These are phyloP conservation scores for Saksenaea oblongispora DNA, from an alignment of 371 early-diverging fungal genomes.

Conservation along the genomic window DNA sequence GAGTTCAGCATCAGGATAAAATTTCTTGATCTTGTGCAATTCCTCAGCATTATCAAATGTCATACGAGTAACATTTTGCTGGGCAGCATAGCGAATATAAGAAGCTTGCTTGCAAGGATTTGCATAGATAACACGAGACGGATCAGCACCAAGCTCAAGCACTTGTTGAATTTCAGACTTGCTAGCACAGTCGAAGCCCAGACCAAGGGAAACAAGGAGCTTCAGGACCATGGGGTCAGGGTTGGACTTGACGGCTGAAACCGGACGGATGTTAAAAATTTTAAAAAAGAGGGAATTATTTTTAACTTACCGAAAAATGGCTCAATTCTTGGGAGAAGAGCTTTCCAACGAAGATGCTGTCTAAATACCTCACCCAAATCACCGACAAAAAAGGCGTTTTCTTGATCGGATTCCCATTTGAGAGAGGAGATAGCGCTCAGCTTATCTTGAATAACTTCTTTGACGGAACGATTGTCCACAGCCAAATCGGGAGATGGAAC, in stretches of 20 bases:
- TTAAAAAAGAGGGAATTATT: background rate
- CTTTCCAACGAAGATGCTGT: conserved; percentile 84
- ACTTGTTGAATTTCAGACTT: conserved; percentile 86
- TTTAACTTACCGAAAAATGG: conserved; percentile 87
- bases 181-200: conserved; percentile 95
- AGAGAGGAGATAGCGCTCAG: conserved; percentile 41
- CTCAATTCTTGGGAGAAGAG: conserved; percentile 85
- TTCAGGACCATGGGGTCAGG: conserved; percentile 87
- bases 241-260: conserved; percentile 92
- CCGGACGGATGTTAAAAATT: conserved; percentile 9
- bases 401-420: conserved; percentile 63
- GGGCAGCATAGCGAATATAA: conserved; percentile 84
- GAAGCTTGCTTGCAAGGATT: conserved; percentile 98
- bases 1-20: conserved; percentile 82
- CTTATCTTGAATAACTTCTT: conserved; percentile 33
- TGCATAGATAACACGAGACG: conserved; percentile 91
- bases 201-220: conserved; percentile 82
- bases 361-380: conserved; percentile 89
- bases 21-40: conserved; percentile 86
- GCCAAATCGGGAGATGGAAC: conserved; percentile 22
- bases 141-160: conserved; percentile 76
- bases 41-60: conserved; percentile 98
- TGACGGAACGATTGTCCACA: conserved; percentile 33
- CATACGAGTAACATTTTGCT: conserved; percentile 84
- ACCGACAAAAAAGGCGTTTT: conserved; percentile 92